These are phyloP conservation scores for Achaetomiella virescens DNA, from an alignment of 495 filamentous ascomycete genomes.

Conservation along the genomic window DNA sequence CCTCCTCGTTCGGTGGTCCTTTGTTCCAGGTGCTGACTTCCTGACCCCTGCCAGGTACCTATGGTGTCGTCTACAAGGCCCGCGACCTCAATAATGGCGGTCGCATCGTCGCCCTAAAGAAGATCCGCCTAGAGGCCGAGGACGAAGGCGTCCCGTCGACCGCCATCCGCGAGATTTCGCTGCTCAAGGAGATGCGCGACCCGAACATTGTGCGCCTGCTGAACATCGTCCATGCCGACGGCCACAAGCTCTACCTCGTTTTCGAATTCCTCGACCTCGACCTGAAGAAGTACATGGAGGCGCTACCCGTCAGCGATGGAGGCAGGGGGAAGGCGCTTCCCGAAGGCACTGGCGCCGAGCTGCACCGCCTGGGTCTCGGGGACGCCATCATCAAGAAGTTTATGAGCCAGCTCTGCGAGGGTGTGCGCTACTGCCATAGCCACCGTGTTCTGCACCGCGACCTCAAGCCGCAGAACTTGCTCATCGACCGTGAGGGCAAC, in stretches of 20 bases:
- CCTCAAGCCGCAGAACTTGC: slow-evolving; percentile 94
- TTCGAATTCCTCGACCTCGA: slow-evolving; percentile 93
- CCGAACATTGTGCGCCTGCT: slow-evolving; percentile 87
- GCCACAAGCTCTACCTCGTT: slow-evolving; percentile 93
- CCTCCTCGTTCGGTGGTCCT: neutral
- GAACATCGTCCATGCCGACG: slow-evolving; percentile 95
- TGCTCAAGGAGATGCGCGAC: slow-evolving; percentile 95
- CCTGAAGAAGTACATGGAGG: slow-evolving; percentile 98
- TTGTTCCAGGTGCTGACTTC: neutral
- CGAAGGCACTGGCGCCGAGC: slow-evolving; percentile 62
- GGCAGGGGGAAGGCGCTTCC: slow-evolving; percentile 84
- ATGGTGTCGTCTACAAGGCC: slow-evolving; percentile 91
- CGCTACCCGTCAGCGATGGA: slow-evolving; percentile 82
- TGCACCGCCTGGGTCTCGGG: slow-evolving; percentile 71
- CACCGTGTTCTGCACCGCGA: slow-evolving; percentile 93
- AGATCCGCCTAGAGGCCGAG: slow-evolving; percentile 95
- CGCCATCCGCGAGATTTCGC: slow-evolving; percentile 92
- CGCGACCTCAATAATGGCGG: slow-evolving; percentile 70
- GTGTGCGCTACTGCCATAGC: slow-evolving; percentile 91
- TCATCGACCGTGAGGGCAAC: slow-evolving; percentile 92
- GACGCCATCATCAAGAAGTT: slow-evolving; percentile 94
- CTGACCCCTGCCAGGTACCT: slow-evolving; percentile 56
- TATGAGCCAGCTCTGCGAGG: slow-evolving; percentile 88
- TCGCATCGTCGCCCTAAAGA: slow-evolving; percentile 91
- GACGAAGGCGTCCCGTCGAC: slow-evolving; percentile 96